Evolutionary conservation across 257 asterid species (phyloP), one percentile per base, ranked within the genome.

Genomic region (Coffea canephora): DNA sequence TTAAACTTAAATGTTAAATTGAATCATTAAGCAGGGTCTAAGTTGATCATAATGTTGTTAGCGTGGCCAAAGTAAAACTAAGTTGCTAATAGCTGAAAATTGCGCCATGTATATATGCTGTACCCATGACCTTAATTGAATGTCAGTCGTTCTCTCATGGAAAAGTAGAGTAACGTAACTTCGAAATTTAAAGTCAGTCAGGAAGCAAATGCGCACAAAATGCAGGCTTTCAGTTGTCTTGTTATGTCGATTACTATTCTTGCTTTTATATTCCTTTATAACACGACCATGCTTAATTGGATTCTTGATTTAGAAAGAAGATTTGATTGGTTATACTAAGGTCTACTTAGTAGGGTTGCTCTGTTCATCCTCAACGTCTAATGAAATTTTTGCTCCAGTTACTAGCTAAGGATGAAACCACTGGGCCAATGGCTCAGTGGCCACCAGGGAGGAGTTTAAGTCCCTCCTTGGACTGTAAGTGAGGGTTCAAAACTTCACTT

Each of bases 191-290:
- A 14, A 27, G 71, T 14, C 16, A 9, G 21, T 25, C 71, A 43
- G 61, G 3, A 75, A 41, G 39, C 31, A 39, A 43, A 21, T 39
- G 59, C 61, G 18, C 12, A 14, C 64, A 73, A 66, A 74, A n/a
- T 55, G 76, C 76, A 81, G 77, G 80, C 84, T 50, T 27, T 75
- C 36, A 68, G 31, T 81, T 81, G 84, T 76, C 77, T 70, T 76
- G 75, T 76, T 81, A 69, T 76, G 84, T 81, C 67, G 61, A 81
- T 39, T 39, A 69, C 77, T 76, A 46, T 81, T 68, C 48, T 41
- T 75, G 39, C 48, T 27, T 25, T 16, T 14, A 27, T 34, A 27
- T 50, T 73, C 77, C 14, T 9, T 71, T 46, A 70, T 45, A 71
- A 27, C 23, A 1, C 36, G 15, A 15, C 27, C 61, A 8, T 39